Base-by-base conservation (phyloP, 2,329 filamentous ascomycete species). In the Blumeriella jaapii region DNA sequence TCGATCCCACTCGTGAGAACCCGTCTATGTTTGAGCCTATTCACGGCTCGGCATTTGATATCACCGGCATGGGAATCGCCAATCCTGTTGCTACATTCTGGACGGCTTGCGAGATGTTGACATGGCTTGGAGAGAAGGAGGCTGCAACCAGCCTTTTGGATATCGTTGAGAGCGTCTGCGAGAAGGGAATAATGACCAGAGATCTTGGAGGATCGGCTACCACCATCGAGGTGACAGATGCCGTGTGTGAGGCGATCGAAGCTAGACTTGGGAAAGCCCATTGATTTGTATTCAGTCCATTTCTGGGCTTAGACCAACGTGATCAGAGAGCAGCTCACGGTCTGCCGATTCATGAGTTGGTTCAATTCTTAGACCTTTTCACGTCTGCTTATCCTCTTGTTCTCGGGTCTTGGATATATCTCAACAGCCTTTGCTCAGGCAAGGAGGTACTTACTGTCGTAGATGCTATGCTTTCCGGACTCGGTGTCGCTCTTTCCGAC, bases 21-120 rank as follows among this genome's bases (percentile, higher is more conserved):
- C 46, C 71, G 45, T 68, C 63, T 34, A 73, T 75, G 67, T 76
- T 75, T 42, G 71, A 75, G 58, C 71, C 71, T 0, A 73, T 75
- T 34, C 69, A 74, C 46, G 70, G 70, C 2, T 69, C 64, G 4
- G 70, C 70, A 1, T 72, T 72, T 41, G 69, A 74, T 41, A 73
- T 74, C 32, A 66, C 66, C 0, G 69, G 69, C 4, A 69, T 69
- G 49, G 69, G 69, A 17, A 38, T 38, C 14, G 36, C 68, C 0
- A 74, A 74, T 40, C 70, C 70, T 0, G 68, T 74, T 0, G 70
- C 61, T 1, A 72, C 70, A 0, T 71, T 75, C 51, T 74, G 69
- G 69, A 69, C 65, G 0, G 69, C 67, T 2, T 62, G 64, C 0
- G 69, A 72, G 53, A 71, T 74, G 69, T 50, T 73, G 14, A 56